phyloP scores from a whole-genome alignment of 768 basidiomycete species.

The Russula olivacea region DNA sequence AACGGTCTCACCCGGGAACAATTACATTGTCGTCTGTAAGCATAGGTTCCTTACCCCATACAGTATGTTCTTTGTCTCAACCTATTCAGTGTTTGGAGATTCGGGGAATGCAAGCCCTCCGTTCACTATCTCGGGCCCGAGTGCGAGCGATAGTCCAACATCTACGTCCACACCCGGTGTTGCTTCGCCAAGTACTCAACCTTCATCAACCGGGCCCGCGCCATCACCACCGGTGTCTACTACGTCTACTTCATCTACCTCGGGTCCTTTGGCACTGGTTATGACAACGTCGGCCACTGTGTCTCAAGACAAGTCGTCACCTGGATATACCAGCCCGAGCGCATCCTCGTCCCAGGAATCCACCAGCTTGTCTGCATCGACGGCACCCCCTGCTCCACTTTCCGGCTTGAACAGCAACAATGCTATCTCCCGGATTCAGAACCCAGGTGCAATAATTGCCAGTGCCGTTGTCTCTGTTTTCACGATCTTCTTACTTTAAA shows the following conservation, averaged over 20 bases:
- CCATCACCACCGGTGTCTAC: too few relatives aligned
- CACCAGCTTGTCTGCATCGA: background rate
- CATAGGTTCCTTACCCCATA: background rate
- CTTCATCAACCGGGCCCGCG: background rate
- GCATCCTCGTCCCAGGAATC: too few relatives aligned
- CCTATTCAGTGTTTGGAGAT: conserved; percentile 14
- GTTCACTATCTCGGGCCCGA: conserved; percentile 14
- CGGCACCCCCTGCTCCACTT: background rate
- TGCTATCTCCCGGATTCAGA: background rate
- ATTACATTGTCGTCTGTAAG: conserved; percentile 46
- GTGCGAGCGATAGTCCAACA: background rate
- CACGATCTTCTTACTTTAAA: background rate
- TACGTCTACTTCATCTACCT: too few relatives aligned
- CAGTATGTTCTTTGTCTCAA: background rate
- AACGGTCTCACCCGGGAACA: conserved; percentile 32
- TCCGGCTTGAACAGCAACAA: background rate
- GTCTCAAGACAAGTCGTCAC: too few relatives aligned
- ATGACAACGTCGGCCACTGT: too few relatives aligned
- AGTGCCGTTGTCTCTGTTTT: background rate
- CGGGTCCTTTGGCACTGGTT: too few relatives aligned
- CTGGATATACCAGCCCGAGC: too few relatives aligned
- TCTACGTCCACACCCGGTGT: background rate
- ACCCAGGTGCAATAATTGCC: background rate
- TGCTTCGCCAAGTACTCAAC: background rate
- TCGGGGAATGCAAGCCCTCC: conserved; percentile 20